Evolutionary conservation across 139 green algal species (phyloP).

Genomic region (Micromonas commoda): DNA sequence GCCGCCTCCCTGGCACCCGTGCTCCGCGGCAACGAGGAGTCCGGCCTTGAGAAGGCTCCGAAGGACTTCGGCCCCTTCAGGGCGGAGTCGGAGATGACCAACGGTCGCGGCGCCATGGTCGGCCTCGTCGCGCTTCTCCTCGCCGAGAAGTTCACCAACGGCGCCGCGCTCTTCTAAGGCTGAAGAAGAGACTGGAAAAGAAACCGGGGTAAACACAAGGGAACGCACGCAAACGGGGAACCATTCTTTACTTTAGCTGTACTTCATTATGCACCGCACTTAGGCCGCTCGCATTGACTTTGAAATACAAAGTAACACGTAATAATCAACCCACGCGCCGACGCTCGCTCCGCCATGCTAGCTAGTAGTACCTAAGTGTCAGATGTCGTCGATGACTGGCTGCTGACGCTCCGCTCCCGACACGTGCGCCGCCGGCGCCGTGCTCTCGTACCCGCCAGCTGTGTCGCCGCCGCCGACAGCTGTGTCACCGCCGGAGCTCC

Average conservation of each 20-base stretch:
- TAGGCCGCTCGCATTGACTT: no score
- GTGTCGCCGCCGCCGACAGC: neutral
- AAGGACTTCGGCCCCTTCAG: conserved; percentile 42
- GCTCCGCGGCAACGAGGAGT: neutral
- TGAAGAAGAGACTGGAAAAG: no score
- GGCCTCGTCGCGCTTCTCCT: conserved; percentile 28
- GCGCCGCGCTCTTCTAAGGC: conserved; percentile 22
- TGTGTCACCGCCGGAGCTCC: no score
- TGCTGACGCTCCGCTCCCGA: neutral
- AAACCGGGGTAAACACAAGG: no score
- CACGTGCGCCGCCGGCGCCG: no score
- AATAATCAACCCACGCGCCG: no score
- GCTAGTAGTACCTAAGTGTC: no score
- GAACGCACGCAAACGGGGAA: no score
- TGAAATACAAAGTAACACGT: no score
- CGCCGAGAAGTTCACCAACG: conserved; percentile 26
- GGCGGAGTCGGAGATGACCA: conserved; percentile 61
- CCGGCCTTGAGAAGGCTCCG: conserved; percentile 1
- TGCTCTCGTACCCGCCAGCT: neutral
- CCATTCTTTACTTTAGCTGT: no score
- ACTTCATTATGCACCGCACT: no score
- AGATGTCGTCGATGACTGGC: neutral
- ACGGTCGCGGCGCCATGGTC: conserved; percentile 66
- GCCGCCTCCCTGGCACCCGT: conserved; percentile 16
- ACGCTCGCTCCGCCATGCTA: no score